Percentiles rank a stretch among this genome's conserved stretches.
Evolutionary conservation across 305 asterid species (phyloP).

Genomic region (Andrographis paniculata): DNA sequence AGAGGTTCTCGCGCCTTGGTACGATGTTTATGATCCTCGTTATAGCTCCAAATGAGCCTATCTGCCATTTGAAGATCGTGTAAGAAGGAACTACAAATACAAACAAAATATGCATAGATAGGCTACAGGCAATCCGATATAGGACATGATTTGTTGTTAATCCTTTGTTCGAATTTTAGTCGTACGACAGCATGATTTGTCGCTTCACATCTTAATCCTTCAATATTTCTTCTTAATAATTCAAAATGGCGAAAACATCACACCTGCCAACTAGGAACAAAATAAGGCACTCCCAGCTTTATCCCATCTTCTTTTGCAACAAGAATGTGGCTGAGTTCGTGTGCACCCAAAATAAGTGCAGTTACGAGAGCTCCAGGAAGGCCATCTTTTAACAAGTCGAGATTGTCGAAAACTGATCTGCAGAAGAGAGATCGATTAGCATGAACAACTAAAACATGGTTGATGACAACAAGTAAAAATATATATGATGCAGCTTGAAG

Average conservation of each 20-base stretch:
- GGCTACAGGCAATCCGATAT: too few species aligned
- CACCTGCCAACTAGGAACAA: constrained; percentile 99
- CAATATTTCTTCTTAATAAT: too few species aligned
- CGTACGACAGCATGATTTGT: too few species aligned
- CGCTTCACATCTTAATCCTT: too few species aligned
- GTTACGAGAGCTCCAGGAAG: constrained; percentile 94
- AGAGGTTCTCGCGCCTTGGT: constrained; percentile 78
- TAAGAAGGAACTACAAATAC: too few species aligned
- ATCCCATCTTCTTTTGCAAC: constrained; percentile 71
- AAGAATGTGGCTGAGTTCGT: constrained; percentile 71
- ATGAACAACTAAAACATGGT: constrained; percentile 4
- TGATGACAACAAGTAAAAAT: too few species aligned
- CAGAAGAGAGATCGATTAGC: constrained; percentile 15
- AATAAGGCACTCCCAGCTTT: constrained; percentile 80
- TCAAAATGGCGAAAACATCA: constrained; percentile 22
- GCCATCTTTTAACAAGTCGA: constrained; percentile 66
- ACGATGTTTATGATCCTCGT: constrained; percentile 84
- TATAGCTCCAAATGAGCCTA: constrained; percentile 92
- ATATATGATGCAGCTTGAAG: too few species aligned
- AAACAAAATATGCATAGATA: too few species aligned
- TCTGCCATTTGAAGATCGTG: constrained; percentile 69
- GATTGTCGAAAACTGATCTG: constrained; percentile 75
- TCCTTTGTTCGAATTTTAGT: too few species aligned
- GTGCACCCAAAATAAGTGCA: constrained; percentile 67
- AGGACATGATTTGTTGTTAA: too few species aligned